Conservation (phyloP, 352 stramenopile genomes). For the Phytophthora citrophthora region DNA sequence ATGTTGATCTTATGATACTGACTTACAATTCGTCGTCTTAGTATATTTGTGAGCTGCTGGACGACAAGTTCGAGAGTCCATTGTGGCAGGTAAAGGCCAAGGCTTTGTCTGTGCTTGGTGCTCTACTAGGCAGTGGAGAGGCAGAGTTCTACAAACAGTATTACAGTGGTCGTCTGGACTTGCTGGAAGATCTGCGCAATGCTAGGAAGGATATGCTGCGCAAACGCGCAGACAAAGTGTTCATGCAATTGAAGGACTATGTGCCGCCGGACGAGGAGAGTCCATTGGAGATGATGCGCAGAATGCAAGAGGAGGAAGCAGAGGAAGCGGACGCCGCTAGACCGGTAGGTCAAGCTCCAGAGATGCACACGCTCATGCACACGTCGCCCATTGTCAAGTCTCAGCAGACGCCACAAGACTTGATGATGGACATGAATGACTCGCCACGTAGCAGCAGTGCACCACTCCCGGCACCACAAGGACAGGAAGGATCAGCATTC, state of each 20-base stretch:
- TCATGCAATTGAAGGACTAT: conserved; percentile 39
- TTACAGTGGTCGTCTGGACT: conserved; percentile 52
- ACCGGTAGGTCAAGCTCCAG: neutral
- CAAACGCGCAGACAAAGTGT: conserved; percentile 80
- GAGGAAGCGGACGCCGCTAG: conserved; percentile 19
- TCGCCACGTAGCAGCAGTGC: conserved; percentile 46
- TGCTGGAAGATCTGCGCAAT: conserved; percentile 65
- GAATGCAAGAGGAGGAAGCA: conserved; percentile 39
- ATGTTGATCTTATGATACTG: neutral
- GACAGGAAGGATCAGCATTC: conserved; percentile 41
- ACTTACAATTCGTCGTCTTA: conserved; percentile 12
- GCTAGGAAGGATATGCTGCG: conserved; percentile 81
- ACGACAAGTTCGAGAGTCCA: conserved; percentile 83
- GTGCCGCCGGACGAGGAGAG: conserved; percentile 32
- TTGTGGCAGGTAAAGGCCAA: conserved; percentile 88
- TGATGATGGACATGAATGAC: conserved; percentile 39
- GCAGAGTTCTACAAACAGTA: conserved; percentile 74
- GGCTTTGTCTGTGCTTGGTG: conserved; percentile 75
- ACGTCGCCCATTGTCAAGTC: conserved; percentile 51
- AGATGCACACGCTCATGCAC: conserved; percentile 40
- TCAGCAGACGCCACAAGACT: conserved; percentile 31
- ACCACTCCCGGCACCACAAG: conserved; percentile 27
- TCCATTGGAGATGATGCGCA: conserved; percentile 39
- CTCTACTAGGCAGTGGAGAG: conserved; percentile 62
- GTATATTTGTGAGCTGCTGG: conserved; percentile 87